Evolutionary conservation across 78 protist species (phyloP).

Genomic region (Cyanophora paradoxa): DNA sequence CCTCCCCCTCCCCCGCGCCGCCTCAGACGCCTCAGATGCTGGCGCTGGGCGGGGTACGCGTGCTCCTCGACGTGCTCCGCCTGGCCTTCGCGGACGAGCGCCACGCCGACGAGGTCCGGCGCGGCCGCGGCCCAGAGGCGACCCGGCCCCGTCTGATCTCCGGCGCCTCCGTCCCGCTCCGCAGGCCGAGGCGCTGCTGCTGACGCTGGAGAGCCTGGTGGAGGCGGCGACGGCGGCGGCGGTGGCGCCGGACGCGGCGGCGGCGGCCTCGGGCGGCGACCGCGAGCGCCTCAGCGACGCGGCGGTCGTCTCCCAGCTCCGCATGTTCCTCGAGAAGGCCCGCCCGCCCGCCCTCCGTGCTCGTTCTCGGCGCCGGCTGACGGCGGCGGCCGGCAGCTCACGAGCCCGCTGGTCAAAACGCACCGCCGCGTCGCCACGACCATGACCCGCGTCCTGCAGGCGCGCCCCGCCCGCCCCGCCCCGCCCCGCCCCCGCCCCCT

Average conservation of each 20-base stretch:
- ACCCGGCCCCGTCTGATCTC: no score
- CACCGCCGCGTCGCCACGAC: slow-evolving; percentile 23
- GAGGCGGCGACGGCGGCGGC: slow-evolving; percentile 32
- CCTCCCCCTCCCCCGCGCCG: no score
- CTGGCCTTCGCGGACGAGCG: slow-evolving; percentile 15
- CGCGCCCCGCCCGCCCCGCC: no score
- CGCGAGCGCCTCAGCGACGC: not conserved
- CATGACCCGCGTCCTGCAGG: slow-evolving; percentile 53
- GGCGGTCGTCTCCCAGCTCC: no score
- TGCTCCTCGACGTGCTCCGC: slow-evolving; percentile 23
- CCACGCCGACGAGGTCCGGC: not conserved
- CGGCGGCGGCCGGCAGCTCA: not conserved
- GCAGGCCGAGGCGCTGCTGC: slow-evolving; percentile 16
- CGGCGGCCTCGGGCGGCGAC: not conserved
- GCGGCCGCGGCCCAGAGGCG: no score
- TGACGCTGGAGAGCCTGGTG: slow-evolving; percentile 15
- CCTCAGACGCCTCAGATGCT: no score
- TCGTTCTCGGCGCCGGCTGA: not conserved
- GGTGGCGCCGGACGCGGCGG: no score
- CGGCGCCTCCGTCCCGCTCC: no score
- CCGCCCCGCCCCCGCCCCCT: no score
- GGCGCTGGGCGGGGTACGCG: slow-evolving; percentile 7
- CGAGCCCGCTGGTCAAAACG: slow-evolving; percentile 19
- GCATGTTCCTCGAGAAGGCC: no score
- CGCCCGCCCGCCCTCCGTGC: not conserved